Conservation (phyloP, 2,329 filamentous ascomycete species). For the Paraphoma sp. region DNA sequence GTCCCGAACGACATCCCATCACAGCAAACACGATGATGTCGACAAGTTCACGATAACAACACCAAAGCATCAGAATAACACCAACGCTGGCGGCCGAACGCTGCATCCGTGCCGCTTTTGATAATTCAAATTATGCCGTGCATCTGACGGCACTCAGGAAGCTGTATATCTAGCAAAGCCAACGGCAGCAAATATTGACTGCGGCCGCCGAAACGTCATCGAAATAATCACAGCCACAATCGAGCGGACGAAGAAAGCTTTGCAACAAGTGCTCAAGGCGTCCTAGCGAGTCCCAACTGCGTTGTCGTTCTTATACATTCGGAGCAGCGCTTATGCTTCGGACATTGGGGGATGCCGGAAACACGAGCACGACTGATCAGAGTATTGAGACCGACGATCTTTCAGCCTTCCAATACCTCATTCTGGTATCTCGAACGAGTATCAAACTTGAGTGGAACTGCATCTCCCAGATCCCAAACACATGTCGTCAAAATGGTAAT, state of each 20-base stretch:
- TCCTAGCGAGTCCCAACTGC: conserved; percentile 11
- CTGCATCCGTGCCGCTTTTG: not conserved
- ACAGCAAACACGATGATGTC: conserved; percentile 2
- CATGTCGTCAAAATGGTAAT: conserved; percentile 19
- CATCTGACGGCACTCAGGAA: too few species aligned
- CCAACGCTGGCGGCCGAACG: not conserved
- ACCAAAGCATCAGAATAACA: not conserved
- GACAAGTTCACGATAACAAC: not conserved
- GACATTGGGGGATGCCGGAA: conserved; percentile 31
- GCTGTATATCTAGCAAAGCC: too few species aligned
- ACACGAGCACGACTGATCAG: conserved; percentile 19
- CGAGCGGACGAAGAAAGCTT: conserved; percentile 10
- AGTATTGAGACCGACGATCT: conserved; percentile 18
- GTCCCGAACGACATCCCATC: conserved; percentile 8
- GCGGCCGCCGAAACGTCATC: conserved; percentile 5
- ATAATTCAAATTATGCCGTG: not conserved
- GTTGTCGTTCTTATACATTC: conserved; percentile 17
- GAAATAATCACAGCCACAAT: conserved; percentile 7
- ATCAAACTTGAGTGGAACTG: conserved; percentile 1
- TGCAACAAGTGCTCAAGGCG: conserved; percentile 9
- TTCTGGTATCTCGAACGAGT: not conserved
- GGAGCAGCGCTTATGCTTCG: conserved; percentile 19
- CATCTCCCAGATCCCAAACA: conserved; percentile 4
- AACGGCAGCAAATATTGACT: not conserved
- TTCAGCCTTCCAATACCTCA: conserved; percentile 17